Percentiles rank a stretch among this genome's conserved stretches.
phyloP scores from a whole-genome alignment of 2,329 filamentous ascomycete species.

The Pezicula neosporulosa region DNA sequence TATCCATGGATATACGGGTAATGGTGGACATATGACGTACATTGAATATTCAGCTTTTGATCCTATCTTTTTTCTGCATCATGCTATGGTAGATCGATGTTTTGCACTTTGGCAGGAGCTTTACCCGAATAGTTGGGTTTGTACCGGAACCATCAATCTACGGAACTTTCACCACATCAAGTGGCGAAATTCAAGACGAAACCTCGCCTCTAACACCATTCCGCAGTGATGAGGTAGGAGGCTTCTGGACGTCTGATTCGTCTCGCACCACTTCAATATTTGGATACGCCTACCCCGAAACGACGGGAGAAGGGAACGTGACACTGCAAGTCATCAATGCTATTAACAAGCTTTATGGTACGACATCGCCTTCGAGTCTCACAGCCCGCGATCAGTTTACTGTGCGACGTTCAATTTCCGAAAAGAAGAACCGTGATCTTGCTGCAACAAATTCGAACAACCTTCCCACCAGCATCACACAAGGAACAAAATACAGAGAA shows the following conservation, averaged over 20 bases:
- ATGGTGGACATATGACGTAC: conserved; percentile 47
- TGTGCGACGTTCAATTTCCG: neutral
- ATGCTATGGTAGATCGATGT: conserved; percentile 57
- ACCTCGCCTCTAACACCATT: conserved; percentile 33
- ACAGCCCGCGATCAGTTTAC: neutral
- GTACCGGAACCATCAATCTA: conserved; percentile 28
- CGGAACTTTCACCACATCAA: conserved; percentile 27
- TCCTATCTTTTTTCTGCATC: conserved; percentile 46
- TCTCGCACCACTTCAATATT: conserved; percentile 15
- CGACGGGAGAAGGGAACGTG: conserved; percentile 51
- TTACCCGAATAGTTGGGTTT: conserved; percentile 30
- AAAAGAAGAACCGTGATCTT: neutral
- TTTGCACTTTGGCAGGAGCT: conserved; percentile 51
- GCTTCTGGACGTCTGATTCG: conserved; percentile 36
- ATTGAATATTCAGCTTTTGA: conserved; percentile 43
- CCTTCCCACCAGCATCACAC: neutral
- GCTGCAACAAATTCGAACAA: neutral
- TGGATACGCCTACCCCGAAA: conserved; percentile 25
- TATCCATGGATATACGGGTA: conserved; percentile 56
- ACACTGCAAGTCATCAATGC: conserved; percentile 58
- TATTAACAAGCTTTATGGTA: conserved; percentile 49
- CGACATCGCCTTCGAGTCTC: conserved; percentile 2
- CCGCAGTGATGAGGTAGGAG: conserved; percentile 44
- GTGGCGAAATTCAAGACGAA: conserved; percentile 14
- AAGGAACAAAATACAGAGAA: conserved; percentile 45